Conservation (phyloP, 768 basidiomycete genomes). For the Termitomyces bulborhizus region DNA sequence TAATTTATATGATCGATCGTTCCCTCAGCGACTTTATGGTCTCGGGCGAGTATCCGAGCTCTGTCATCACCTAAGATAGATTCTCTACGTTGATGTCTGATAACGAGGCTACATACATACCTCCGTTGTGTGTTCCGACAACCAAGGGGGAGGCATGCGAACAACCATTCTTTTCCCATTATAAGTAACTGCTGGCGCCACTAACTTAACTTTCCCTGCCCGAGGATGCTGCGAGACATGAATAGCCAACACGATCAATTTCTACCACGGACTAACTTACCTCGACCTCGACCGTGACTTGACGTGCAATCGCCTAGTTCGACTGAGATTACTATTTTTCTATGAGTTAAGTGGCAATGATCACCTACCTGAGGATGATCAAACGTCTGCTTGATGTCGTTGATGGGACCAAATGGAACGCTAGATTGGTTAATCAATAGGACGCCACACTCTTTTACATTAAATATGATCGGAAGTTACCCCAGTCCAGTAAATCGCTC, state of each 20-base stretch:
- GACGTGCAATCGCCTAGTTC: slow-evolving; percentile 62
- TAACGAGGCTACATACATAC: slow-evolving; percentile 25
- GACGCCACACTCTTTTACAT: not conserved
- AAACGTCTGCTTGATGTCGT: slow-evolving; percentile 86
- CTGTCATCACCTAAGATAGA: slow-evolving; percentile 19
- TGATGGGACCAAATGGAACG: slow-evolving; percentile 88
- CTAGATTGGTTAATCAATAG: slow-evolving; percentile 25
- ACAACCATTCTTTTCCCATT: slow-evolving; percentile 76
- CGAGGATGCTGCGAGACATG: slow-evolving; percentile 52
- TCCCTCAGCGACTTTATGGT: slow-evolving; percentile 14
- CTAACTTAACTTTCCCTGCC: slow-evolving; percentile 70
- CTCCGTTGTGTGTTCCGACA: slow-evolving; percentile 80
- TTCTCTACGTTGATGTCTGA: not conserved
- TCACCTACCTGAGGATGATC: slow-evolving; percentile 63
- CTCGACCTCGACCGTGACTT: slow-evolving; percentile 71
- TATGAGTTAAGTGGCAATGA: not conserved
- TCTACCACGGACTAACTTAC: slow-evolving; percentile 38
- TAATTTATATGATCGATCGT: slow-evolving; percentile 12
- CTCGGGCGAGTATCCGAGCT: slow-evolving; percentile 23
- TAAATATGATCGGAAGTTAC: slow-evolving; percentile 29
- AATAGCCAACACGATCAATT: slow-evolving; percentile 20
- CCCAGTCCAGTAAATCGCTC: slow-evolving; percentile 69
- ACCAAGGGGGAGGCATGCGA: slow-evolving; percentile 75
- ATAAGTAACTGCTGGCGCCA: slow-evolving; percentile 77
- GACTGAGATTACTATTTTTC: slow-evolving; percentile 1